A percentile compares a stretch with the other conserved stretches of the same genome.
phyloP scores from a whole-genome alignment of 352 stramenopile genomes.

The Phytopythium oedochilum region DNA sequence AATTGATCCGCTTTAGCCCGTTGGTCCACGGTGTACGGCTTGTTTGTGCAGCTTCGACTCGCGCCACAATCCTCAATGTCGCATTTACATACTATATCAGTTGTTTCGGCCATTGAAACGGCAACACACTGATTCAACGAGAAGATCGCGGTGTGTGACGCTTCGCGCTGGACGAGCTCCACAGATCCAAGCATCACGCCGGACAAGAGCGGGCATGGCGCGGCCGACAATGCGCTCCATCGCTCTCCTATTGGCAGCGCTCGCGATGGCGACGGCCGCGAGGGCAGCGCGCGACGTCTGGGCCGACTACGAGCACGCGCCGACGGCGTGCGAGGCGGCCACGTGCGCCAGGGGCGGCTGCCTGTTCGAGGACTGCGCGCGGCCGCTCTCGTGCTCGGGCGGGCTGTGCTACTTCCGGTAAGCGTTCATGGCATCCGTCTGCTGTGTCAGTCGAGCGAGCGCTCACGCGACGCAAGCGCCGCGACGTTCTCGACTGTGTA shows the following conservation, averaged over 20 bases:
- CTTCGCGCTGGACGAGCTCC: not conserved
- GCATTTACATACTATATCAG: not conserved
- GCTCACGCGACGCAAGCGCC: slow-evolving; percentile 10
- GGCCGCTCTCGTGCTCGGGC: slow-evolving; percentile 35
- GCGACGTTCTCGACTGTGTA: slow-evolving; percentile 19
- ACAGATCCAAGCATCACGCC: not conserved
- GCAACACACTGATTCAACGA: not conserved
- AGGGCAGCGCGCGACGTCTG: slow-evolving; percentile 14
- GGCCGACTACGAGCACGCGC: slow-evolving; percentile 27
- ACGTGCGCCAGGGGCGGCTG: slow-evolving; percentile 42
- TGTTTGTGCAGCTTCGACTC: too few relatives aligned
- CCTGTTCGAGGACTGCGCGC: slow-evolving; percentile 42
- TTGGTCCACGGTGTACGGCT: not conserved
- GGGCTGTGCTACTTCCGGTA: slow-evolving; percentile 58
- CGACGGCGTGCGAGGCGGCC: slow-evolving; percentile 29
- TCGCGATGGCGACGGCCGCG: not conserved
- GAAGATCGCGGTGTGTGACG: not conserved
- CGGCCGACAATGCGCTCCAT: not conserved
- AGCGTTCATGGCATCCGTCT: too few relatives aligned
- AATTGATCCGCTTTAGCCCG: too few relatives aligned
- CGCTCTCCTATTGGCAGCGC: not conserved
- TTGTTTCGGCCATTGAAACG: too few relatives aligned
- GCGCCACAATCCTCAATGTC: not conserved
- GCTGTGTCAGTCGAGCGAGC: not conserved
- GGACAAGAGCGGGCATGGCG: not conserved